Evolutionary conservation across 2,329 filamentous ascomycete genomes (phyloP), one percentile per base, ranked within the genome.

Genomic region (Ophiocordyceps unilateralis): DNA sequence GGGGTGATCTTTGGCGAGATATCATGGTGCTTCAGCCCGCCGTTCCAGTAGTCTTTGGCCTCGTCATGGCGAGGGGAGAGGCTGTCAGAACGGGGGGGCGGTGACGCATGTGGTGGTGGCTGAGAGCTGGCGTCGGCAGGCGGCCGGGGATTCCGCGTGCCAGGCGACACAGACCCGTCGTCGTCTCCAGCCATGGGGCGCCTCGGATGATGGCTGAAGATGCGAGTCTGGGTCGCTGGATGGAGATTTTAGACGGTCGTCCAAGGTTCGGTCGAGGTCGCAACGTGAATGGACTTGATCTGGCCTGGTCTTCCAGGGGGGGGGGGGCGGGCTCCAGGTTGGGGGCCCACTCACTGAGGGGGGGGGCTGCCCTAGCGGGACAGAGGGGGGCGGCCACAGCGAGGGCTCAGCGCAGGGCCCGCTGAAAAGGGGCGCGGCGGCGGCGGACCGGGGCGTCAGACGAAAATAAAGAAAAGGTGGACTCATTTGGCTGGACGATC

Each of bases 41-140:
- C 45, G 39, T 53, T 52, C 51, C 48, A 49, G 32, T 48, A 47
- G 28, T 51, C 48, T 9, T 17, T 42, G 11, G 45, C 41, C 26
- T 45, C 44, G n/a, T 34, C 8, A 40, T 38, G 4, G 45, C 39
- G 39, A 45, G 41, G 24, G 32, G 22, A 7, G 42, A 22, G 2
- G 44, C 40, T 14, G 47, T 45, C 10, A 46, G 45, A 28, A 49
- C 41, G 39, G n/a, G 44, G 26, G 19, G 40, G 42, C 7, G 47
- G 46, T n/a, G 44, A 39, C 39, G 44, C 38, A 20, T 37, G 39
- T 24, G 19, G 44, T 21, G 46, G 43, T 30, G 45, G 43, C 24
- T 21, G 17, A 20, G 43, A 43, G 14, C 43, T 44, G 23, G 42
- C 32, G 26, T 44, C 43, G 2, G 44, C 42, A 9, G 47, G 43